Conservation (phyloP, 495 filamentous ascomycete species). For the Bryoglossum gracile region DNA sequence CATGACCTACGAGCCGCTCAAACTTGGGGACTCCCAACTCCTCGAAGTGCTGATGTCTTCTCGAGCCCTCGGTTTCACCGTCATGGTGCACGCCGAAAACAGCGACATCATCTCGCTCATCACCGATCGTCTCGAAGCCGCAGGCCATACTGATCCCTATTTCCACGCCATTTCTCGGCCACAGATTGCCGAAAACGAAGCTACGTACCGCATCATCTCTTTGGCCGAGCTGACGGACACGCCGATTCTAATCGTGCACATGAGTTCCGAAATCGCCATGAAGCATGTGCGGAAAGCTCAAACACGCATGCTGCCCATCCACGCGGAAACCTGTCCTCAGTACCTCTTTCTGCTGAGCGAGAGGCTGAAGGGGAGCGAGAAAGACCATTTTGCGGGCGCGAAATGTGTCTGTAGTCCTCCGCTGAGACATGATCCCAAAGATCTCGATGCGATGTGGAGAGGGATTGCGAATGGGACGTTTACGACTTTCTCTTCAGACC, state of each 20-base stretch:
- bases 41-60: slow-evolving; percentile 42
- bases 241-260: slow-evolving; percentile 43
- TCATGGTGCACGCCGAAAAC: slow-evolving; percentile 53
- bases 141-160: slow-evolving; percentile 28
- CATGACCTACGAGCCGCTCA: slow-evolving; percentile 49
- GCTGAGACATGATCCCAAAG: slow-evolving; percentile 23
- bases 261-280: slow-evolving; percentile 16
- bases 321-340: slow-evolving; percentile 35
- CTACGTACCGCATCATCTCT: slow-evolving; percentile 39
- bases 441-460: slow-evolving; percentile 24
- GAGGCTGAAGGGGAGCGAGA: slow-evolving; percentile 10
- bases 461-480: slow-evolving; percentile 33
- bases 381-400: slow-evolving; percentile 22
- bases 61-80: slow-evolving; percentile 38
- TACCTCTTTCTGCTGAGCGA: slow-evolving; percentile 30
- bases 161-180: slow-evolving; percentile 34
- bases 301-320: slow-evolving; percentile 30
- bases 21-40: slow-evolving; percentile 42
- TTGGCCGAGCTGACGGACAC: slow-evolving; percentile 36
- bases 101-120: slow-evolving; percentile 39
- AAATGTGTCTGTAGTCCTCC: slow-evolving; percentile 27
- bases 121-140: slow-evolving; percentile 31
- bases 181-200: slow-evolving; percentile 33
- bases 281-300: slow-evolving; percentile 27
- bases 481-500: slow-evolving; percentile 38